phyloP scores from a whole-genome alignment of 345 rosid genomes.

The Murraya paniculata region DNA sequence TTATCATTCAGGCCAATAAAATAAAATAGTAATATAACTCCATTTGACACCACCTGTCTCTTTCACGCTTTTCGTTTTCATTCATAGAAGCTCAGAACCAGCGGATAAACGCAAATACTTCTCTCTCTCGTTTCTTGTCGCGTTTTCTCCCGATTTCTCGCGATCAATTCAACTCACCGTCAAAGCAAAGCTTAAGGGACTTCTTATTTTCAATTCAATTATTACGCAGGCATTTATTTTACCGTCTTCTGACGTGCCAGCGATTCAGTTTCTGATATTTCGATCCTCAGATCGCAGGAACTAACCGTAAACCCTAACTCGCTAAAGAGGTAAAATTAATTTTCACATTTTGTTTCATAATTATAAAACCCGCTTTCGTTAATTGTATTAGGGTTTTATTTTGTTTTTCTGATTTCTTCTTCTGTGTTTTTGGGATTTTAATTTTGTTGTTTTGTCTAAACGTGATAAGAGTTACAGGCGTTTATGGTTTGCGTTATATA shows the following conservation, averaged over 20 bases:
- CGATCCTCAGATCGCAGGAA: conserved; percentile 23
- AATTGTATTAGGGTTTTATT: not conserved
- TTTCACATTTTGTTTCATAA: not conserved
- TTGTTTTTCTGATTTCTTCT: not conserved
- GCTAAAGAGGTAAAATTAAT: conserved; percentile 5
- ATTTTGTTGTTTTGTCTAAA: not conserved
- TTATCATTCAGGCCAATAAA: no score
- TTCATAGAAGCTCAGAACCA: not conserved
- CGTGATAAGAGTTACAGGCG: not conserved
- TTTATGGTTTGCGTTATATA: not conserved
- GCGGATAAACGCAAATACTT: conserved; percentile 11
- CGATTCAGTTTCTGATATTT: conserved; percentile 3
- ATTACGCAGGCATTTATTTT: not conserved
- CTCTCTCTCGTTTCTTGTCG: not conserved
- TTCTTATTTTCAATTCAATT: not conserved
- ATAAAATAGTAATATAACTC: not conserved
- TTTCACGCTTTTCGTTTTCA: not conserved
- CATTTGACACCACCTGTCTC: not conserved
- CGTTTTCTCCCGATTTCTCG: conserved; percentile 7
- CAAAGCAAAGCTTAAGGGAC: not conserved
- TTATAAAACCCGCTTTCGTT: not conserved
- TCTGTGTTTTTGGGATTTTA: not conserved
- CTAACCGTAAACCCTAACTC: conserved; percentile 5
- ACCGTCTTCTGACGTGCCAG: not conserved
- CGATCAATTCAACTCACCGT: conserved; percentile 12